Base-by-base conservation (phyloP, 1,284 basidiomycete species). In the Cutaneotrichosporon sp. region DNA sequence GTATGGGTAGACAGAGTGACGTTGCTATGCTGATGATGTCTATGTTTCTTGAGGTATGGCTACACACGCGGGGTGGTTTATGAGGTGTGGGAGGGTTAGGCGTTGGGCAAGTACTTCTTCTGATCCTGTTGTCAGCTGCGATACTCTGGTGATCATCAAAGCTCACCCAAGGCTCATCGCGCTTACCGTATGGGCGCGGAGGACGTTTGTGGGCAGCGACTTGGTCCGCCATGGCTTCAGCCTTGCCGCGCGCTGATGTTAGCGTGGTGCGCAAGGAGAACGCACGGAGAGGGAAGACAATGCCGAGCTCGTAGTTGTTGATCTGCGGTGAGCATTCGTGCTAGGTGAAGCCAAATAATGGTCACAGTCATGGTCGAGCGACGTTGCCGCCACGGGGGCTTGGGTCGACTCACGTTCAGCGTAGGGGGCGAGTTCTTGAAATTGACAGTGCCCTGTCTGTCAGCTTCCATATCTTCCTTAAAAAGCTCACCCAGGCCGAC, bases 221-320 rank as follows among this genome's bases (percentile, higher is more conserved):
- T 10, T 43, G 60, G 51, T 74, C 67, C 1, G 75, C 78, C 14
- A 67, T 61, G 25, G 55, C 58, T 3, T 66, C 54, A 0, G 74
- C 67, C 11, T 69, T 60, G 4, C 58, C 49, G n/a, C 71, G 67
- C 9, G 74, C 74, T 75, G 36, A 18, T 7, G 38, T 50, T 5
- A 56, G 60, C 42, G 4, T 6, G 16, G n/a, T 3, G 3, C 10
- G 20, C 13, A 20, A 22, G 3, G 20, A n/a, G 16, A 4, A 66
- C 75, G 60, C 49, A 75, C 76, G 70, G 22, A 80, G 69, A 2
- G 79, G 76, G 33, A 81, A 72, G 13, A 81, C 63, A 36, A 81
- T 69, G 11, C 78, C 79, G 2, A 81, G 63, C 56, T 81, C 79
- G 64, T 79, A 80, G 57, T 81, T 81, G 43, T 49, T 58, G 24